Conservation (phyloP, 2,329 filamentous ascomycete genomes). For the Penicillium capsulatum region DNA sequence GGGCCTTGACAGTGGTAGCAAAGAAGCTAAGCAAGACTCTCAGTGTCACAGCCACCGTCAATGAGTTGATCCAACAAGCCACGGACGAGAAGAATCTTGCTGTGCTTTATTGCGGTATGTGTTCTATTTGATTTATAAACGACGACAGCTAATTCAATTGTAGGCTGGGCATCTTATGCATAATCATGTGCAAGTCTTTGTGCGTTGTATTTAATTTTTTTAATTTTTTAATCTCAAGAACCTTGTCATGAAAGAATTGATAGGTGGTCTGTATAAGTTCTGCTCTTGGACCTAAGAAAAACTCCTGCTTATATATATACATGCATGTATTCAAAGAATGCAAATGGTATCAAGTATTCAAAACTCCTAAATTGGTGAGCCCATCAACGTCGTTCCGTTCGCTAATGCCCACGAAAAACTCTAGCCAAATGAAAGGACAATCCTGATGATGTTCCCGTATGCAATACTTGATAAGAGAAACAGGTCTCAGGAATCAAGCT, state of each 20-base stretch:
- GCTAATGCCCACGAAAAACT: no score
- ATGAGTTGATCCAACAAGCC: constrained; percentile 93
- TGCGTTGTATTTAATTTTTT: background rate
- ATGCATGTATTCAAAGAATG: no score
- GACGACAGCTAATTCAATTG: background rate
- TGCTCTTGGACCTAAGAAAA: no score
- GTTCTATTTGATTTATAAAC: background rate
- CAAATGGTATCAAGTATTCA: no score
- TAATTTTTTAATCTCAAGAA: background rate
- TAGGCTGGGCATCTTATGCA: background rate
- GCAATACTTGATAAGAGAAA: background rate
- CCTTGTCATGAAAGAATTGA: no score
- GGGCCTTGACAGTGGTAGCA: constrained; percentile 85
- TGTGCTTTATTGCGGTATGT: constrained; percentile 69
- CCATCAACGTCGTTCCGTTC: no score
- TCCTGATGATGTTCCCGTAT: background rate
- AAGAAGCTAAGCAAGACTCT: constrained; percentile 94
- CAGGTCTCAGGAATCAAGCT: constrained; percentile 4
- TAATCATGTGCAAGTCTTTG: background rate
- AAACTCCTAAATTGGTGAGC: no score
- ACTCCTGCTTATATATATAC: no score
- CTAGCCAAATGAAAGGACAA: no score
- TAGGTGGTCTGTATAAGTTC: no score
- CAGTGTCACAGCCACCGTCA: constrained; percentile 92
- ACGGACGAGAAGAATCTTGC: constrained; percentile 90